phyloP scores from a whole-genome alignment of 257 asterid species.

The Nicotiana tabacum region DNA sequence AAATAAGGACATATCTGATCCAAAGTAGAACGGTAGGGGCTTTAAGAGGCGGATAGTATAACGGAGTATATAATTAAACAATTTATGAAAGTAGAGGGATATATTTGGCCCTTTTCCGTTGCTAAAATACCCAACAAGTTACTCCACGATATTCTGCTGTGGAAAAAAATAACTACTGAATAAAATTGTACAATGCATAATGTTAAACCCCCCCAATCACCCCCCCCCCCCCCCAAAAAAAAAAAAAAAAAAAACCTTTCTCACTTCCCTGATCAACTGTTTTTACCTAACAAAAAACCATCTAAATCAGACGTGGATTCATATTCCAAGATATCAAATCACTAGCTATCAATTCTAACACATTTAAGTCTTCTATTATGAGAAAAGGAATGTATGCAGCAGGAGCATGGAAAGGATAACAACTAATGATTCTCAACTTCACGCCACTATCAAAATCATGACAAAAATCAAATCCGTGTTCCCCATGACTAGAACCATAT shows the following conservation, averaged over 20 bases:
- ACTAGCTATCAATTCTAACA: not conserved
- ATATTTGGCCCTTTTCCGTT: too few relatives aligned
- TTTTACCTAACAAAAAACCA: not conserved
- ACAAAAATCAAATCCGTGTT: not conserved
- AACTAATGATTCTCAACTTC: not conserved
- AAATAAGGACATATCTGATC: too few relatives aligned
- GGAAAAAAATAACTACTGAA: too few relatives aligned
- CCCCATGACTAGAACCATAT: not conserved
- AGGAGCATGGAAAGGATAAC: not conserved
- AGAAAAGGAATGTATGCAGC: not conserved
- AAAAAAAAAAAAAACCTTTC: not conserved
- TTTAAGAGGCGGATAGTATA: too few relatives aligned
- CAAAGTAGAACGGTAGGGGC: too few relatives aligned
- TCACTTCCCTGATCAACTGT: not conserved
- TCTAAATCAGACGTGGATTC: not conserved
- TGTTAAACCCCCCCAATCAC: rapidly evolving
- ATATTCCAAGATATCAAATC: not conserved
- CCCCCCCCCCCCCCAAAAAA: too few relatives aligned
- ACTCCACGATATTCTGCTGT: not conserved
- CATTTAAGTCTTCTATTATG: not conserved
- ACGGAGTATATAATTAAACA: too few relatives aligned
- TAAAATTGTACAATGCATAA: not conserved
- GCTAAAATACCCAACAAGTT: not conserved
- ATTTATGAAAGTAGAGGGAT: too few relatives aligned
- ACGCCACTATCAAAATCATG: not conserved